These are phyloP conservation scores for Limtongia smithiae DNA, from an alignment of 805 yeast species.

Conservation along the genomic window DNA sequence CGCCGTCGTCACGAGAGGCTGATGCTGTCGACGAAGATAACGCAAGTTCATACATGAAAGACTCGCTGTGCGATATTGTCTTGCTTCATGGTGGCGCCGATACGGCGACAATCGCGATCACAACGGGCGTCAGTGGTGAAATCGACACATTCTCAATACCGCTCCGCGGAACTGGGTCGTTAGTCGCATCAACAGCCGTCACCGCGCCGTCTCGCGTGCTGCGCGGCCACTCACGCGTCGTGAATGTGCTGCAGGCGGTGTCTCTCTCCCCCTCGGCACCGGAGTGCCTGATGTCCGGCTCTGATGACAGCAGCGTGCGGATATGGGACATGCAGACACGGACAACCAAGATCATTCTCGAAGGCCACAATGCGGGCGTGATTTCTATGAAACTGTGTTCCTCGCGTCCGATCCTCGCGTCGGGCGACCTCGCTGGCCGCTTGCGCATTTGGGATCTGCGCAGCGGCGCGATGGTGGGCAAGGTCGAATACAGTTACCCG, in stretches of 20 bases:
- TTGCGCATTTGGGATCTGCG: conserved; percentile 21
- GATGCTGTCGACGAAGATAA: conserved; percentile 1
- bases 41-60: conserved; percentile 3
- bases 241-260: conserved; percentile 10
- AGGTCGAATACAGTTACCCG: conserved; percentile 21
- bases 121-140: conserved; percentile 9
- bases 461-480: conserved; percentile 12
- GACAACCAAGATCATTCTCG: conserved; percentile 1
- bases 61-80: conserved; percentile 12
- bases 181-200: too few species aligned
- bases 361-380: conserved; percentile 20
- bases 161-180: too few species aligned
- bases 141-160: conserved; percentile 18
- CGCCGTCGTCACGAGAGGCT: background rate
- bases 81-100: background rate
- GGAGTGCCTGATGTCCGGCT: conserved; percentile 18
- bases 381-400: conserved; percentile 7
- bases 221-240: conserved; percentile 16
- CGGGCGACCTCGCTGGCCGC: conserved; percentile 22
- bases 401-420: conserved; percentile 5
- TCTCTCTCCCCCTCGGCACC: background rate
- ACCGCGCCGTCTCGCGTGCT: conserved; percentile 3
- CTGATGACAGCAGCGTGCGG: conserved; percentile 17
- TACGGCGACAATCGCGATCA: conserved; percentile 5
- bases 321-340: conserved; percentile 16